A percentile compares a stretch with the other conserved stretches of the same genome.
phyloP scores from a whole-genome alignment of 106 monocot genomes.

The Phalaenopsis aphrodite region DNA sequence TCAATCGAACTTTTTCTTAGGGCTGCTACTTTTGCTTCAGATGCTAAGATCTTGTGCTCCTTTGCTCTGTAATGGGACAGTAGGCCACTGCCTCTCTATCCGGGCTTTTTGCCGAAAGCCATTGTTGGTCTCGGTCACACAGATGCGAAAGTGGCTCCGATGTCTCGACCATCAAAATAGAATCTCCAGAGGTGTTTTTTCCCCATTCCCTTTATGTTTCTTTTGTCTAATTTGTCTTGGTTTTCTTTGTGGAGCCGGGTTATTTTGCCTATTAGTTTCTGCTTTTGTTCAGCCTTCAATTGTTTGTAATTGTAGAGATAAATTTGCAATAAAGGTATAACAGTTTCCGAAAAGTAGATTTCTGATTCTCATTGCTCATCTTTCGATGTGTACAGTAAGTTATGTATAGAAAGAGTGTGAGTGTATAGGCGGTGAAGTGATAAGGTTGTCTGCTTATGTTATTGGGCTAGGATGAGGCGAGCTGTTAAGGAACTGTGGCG shows the following conservation, averaged over 20 bases:
- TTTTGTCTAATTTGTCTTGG: background rate
- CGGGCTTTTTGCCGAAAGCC: background rate
- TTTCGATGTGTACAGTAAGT: no score
- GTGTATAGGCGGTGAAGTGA: no score
- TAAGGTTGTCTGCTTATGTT: no score
- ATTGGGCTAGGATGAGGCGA: no score
- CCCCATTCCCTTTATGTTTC: background rate
- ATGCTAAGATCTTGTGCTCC: background rate
- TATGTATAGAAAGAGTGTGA: no score
- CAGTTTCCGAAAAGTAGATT: no score
- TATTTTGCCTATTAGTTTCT: background rate
- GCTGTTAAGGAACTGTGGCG: no score
- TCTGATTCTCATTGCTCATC: no score
- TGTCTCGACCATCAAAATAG: background rate
- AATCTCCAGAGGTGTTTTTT: background rate
- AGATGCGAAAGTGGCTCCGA: background rate
- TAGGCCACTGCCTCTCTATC: background rate
- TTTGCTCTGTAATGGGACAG: background rate
- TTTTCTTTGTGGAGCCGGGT: background rate
- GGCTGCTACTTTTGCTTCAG: background rate
- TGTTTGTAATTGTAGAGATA: background rate
- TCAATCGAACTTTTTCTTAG: background rate
- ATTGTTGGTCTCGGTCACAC: background rate
- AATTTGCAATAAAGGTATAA: no score
- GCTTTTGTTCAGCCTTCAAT: background rate